Percentiles rank a stretch among this genome's conserved stretches.
phyloP scores from a whole-genome alignment of 2,329 filamentous ascomycete species.

The Lachnellula hyalina region DNA sequence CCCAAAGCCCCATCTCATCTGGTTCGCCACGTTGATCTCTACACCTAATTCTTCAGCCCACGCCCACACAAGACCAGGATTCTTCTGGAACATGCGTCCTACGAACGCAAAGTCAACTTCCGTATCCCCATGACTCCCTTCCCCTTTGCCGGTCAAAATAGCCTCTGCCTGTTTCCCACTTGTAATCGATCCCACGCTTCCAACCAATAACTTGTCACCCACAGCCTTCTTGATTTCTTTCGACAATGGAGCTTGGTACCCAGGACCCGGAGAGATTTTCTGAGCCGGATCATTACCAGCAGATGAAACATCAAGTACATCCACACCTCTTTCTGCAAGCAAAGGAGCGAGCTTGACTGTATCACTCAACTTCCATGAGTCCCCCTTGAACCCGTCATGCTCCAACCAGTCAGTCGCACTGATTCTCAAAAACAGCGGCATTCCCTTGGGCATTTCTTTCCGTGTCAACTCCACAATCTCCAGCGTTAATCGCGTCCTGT shows the following conservation, averaged over 20 bases:
- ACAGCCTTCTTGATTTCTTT: slow-evolving; percentile 66
- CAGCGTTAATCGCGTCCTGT: slow-evolving; percentile 61
- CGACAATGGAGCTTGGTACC: slow-evolving; percentile 67
- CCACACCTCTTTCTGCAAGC: slow-evolving; percentile 62
- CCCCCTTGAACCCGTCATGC: slow-evolving; percentile 45
- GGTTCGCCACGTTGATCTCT: slow-evolving; percentile 43
- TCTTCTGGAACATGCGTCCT: slow-evolving; percentile 53
- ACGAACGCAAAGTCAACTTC: slow-evolving; percentile 45
- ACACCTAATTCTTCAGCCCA: slow-evolving; percentile 51
- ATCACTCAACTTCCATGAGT: slow-evolving; percentile 64
- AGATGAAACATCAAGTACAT: slow-evolving; percentile 68
- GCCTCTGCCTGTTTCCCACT: slow-evolving; percentile 42
- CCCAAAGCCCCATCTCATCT: slow-evolving; percentile 52
- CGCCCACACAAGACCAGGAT: slow-evolving; percentile 50
- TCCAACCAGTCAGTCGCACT: slow-evolving; percentile 75
- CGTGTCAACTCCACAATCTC: slow-evolving; percentile 63
- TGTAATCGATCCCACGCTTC: slow-evolving; percentile 46
- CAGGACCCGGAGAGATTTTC: slow-evolving; percentile 53
- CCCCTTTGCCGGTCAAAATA: slow-evolving; percentile 41
- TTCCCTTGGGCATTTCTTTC: slow-evolving; percentile 55
- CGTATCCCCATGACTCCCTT: slow-evolving; percentile 37
- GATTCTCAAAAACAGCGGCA: slow-evolving; percentile 70
- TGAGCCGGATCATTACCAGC: slow-evolving; percentile 59
- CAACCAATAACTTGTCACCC: slow-evolving; percentile 50
- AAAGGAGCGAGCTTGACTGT: slow-evolving; percentile 57